Evolutionary conservation across 768 basidiomycete genomes (phyloP).

Genomic region (Tylopilus sp.): DNA sequence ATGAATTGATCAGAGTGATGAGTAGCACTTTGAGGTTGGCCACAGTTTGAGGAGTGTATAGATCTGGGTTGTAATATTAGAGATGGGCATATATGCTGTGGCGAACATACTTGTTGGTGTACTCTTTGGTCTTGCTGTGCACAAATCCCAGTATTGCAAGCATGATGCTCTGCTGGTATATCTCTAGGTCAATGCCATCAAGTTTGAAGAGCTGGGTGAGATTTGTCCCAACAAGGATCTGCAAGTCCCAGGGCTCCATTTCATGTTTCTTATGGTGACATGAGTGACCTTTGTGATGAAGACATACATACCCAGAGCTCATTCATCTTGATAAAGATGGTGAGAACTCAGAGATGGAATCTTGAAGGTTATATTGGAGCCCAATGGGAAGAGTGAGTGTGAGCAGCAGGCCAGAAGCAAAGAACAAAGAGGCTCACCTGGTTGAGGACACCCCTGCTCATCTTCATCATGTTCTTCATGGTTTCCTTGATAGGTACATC

Average conservation of each 20-base stretch:
- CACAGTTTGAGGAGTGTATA: constrained; percentile 84
- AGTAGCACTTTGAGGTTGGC: constrained; percentile 89
- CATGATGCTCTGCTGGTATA: constrained; percentile 84
- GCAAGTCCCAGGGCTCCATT: constrained; percentile 89
- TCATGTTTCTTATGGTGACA: constrained; percentile 97
- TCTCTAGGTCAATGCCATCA: constrained; percentile 92
- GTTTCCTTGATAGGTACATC: constrained; percentile 98
- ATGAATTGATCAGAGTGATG: constrained; percentile 92
- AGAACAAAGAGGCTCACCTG: constrained; percentile 68
- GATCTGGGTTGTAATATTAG: constrained; percentile 62
- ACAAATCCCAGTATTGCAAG: constrained; percentile 91
- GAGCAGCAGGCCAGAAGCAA: background rate
- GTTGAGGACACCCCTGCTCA: constrained; percentile 95
- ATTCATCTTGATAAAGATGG: constrained; percentile 99
- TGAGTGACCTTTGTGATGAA: constrained; percentile 97
- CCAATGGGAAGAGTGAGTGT: constrained; percentile 35
- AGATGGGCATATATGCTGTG: background rate
- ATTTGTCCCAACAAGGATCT: constrained; percentile 97
- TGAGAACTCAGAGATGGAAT: constrained; percentile 96
- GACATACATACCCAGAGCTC: constrained; percentile 98
- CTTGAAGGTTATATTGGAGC: constrained; percentile 85
- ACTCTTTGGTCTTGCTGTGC: constrained; percentile 81
- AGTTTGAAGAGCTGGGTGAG: constrained; percentile 92
- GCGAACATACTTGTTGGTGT: constrained; percentile 61
- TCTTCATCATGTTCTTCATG: constrained; percentile 99